Evolutionary conservation across 257 asterid species (phyloP), one percentile per base, ranked within the genome.

Genomic region (Scutellaria minor): DNA sequence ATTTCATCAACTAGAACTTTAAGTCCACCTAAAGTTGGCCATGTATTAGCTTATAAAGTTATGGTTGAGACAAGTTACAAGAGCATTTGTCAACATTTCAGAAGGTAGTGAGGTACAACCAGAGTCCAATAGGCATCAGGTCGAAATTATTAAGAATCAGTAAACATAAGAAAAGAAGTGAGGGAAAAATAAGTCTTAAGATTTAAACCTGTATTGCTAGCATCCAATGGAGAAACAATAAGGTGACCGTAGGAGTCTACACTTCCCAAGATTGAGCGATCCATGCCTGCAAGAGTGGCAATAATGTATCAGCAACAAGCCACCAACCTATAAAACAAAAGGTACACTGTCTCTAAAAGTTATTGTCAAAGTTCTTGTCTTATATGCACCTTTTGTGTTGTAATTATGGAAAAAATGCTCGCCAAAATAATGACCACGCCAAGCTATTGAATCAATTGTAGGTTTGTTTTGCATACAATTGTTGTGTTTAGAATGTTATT

Each of bases 161-260:
- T 22, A 71, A 74, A 6, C 27, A 63, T 52, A 20, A 55, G 44
- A 31, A 31, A 31, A 31, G 10, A n/a, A 39, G 35, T n/a, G 73
- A 20, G 64, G 64, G 35, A 56, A 58, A 24, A 9, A 6, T 20
- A 62, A 61, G 74, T 44, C 52, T 10, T 7, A 42, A 40, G 51
- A 70, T 46, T 46, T 67, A 37, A 27, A 85, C 96, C 95, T 70
- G 83, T 69, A 72, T 72, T 62, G 80, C 75, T 66, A 42, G 80
- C 75, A 75, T 88, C 83, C 83, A 94, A 55, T 84, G 80, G 87
- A 55, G 98, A 89, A 70, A 94, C 98, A 75, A 94, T 88, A 72
- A 91, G 89, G 70, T 88, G 89, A 27, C 98, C 98, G 68, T 85
- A 84, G 46, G 90, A 85, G 85, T 94, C 97, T 51, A 91, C 97